A percentile compares a stretch with the other conserved stretches of the same genome.
Conservation (phyloP, 352 stramenopile species). For the Phytophthora vignae region DNA sequence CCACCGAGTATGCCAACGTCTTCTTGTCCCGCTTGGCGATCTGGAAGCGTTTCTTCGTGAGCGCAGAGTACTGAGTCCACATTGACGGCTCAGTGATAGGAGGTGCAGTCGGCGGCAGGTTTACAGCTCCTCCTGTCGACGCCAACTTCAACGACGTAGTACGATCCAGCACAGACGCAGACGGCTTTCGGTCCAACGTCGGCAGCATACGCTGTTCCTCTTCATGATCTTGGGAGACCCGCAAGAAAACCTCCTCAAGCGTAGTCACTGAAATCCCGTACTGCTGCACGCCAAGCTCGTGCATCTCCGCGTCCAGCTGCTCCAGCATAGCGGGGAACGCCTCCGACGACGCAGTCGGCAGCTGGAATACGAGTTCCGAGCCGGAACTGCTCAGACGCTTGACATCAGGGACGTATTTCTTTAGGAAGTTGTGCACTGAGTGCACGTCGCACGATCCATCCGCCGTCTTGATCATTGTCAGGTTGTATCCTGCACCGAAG, state of each 20-base stretch:
- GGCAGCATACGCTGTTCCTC: slow-evolving; percentile 22
- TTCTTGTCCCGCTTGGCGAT: slow-evolving; percentile 75
- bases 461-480: slow-evolving; percentile 62
- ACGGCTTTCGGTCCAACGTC: slow-evolving; percentile 18
- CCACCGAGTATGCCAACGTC: slow-evolving; percentile 57
- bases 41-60: slow-evolving; percentile 65
- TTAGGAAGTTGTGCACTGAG: slow-evolving; percentile 43
- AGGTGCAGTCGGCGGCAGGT: slow-evolving; percentile 1
- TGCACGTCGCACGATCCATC: slow-evolving; percentile 43
- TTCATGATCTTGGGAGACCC: slow-evolving; percentile 63
- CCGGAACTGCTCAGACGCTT: slow-evolving; percentile 92
- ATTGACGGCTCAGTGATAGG: slow-evolving; percentile 39
- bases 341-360: slow-evolving; percentile 83
- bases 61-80: slow-evolving; percentile 48
- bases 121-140: slow-evolving; percentile 4
- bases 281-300: slow-evolving; percentile 67
- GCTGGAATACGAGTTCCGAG: slow-evolving; percentile 95
- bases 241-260: slow-evolving; percentile 98
- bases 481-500: slow-evolving; percentile 93
- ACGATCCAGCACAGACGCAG: slow-evolving; percentile 6
- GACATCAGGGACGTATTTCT: slow-evolving; percentile 66
- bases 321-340: slow-evolving; percentile 93
- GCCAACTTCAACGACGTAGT: slow-evolving; percentile 21
- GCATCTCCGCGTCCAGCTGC: slow-evolving; percentile 64
- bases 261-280: slow-evolving; percentile 99